A percentile compares a stretch with the other conserved stretches of the same genome.
phyloP scores from a whole-genome alignment of 2,329 filamentous ascomycete genomes.

The Verticillium tricorpus region DNA sequence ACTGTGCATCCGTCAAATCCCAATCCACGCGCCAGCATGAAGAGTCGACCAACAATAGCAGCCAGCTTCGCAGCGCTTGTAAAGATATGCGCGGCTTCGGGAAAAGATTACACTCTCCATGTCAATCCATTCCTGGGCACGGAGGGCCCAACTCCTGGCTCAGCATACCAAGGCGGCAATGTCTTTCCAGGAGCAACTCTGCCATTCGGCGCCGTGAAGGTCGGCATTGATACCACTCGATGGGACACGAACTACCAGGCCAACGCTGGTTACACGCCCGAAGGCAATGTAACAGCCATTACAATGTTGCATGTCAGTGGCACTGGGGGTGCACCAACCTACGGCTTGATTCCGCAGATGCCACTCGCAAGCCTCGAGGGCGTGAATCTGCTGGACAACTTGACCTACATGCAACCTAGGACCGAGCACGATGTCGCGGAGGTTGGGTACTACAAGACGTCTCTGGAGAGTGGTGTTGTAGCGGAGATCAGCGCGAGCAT shows the following conservation, averaged over 20 bases:
- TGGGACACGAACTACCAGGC: conserved; percentile 18
- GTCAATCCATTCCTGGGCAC: conserved; percentile 48
- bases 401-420: conserved; percentile 39
- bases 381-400: conserved; percentile 43
- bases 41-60: no score
- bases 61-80: no score
- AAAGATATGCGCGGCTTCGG: no score
- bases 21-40: no score
- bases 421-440: conserved; percentile 33
- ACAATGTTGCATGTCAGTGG: conserved; percentile 52
- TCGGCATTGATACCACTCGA: conserved; percentile 34
- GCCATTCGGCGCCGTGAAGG: conserved; percentile 40
- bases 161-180: conserved; percentile 38
- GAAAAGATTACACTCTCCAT: conserved; percentile 7
- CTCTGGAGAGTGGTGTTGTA: conserved; percentile 41
- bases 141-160: conserved; percentile 37
- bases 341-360: conserved; percentile 49
- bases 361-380: conserved; percentile 35
- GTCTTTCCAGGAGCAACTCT: conserved; percentile 37
- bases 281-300: conserved; percentile 42
- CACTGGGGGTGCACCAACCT: conserved; percentile 55
- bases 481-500: conserved; percentile 44
- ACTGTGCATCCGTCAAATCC: no score
- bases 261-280: conserved; percentile 32
- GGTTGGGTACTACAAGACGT: conserved; percentile 50